These are phyloP conservation scores for Rhododendron molle DNA, from an alignment of 148 eudicot genomes.

Conservation along the genomic window DNA sequence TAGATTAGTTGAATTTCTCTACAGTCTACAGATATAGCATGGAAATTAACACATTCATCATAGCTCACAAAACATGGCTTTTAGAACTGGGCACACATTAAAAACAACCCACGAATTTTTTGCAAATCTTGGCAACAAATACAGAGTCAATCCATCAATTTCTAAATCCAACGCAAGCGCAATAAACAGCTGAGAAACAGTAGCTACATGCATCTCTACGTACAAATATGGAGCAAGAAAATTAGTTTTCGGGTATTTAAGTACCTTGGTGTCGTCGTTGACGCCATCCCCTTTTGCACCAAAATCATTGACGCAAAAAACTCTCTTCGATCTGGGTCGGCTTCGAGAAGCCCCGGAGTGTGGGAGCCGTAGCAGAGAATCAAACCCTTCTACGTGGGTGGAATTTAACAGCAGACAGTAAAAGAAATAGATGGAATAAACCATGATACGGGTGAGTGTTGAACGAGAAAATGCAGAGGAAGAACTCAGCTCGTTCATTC, in stretches of 20 bases:
- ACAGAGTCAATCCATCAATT: neutral
- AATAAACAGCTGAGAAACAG: neutral
- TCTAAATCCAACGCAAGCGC: neutral
- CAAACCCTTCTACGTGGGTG: constrained; percentile 26
- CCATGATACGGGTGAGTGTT: neutral
- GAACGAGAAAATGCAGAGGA: constrained; percentile 1
- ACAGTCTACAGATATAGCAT: neutral
- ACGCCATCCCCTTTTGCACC: constrained; percentile 61
- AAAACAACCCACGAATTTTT: neutral
- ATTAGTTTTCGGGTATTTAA: neutral
- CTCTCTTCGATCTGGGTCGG: constrained; percentile 17
- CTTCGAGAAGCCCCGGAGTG: constrained; percentile 21
- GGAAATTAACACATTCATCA: no score
- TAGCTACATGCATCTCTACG: neutral
- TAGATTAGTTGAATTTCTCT: neutral
- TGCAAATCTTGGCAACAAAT: neutral
- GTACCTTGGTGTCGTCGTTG: constrained; percentile 58
- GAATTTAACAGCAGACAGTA: constrained; percentile 14
- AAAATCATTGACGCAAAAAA: constrained; percentile 29
- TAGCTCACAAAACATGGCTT: no score
- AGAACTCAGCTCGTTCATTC: constrained; percentile 8
- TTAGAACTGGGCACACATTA: neutral
- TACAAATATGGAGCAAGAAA: neutral
- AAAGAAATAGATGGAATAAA: constrained; percentile 2
- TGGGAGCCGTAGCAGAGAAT: constrained; percentile 42